phyloP scores from a whole-genome alignment of 768 basidiomycete species.

The Xerocomellus dryophilus region DNA sequence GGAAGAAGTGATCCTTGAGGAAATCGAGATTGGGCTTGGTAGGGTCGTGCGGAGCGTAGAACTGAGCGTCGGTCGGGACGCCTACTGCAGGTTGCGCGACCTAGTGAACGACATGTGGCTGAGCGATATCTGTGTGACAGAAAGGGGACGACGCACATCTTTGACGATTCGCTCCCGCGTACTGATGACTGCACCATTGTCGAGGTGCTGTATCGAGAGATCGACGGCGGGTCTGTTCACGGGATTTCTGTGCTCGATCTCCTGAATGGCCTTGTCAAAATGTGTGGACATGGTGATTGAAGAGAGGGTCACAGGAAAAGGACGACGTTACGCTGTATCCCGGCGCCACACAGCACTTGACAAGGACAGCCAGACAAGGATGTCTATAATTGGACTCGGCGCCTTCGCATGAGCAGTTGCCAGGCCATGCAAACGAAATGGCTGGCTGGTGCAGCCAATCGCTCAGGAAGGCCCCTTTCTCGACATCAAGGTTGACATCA shows the following conservation, averaged over 20 bases:
- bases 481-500: background rate
- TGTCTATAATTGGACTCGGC: constrained; percentile 19
- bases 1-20: constrained; percentile 74
- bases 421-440: background rate
- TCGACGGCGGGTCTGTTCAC: constrained; percentile 16
- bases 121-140: background rate
- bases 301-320: constrained; percentile 8
- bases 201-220: constrained; percentile 25
- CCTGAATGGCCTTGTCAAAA: constrained; percentile 29
- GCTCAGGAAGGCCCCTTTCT: background rate
- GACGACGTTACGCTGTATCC: background rate
- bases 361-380: background rate
- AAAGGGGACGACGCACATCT: constrained; percentile 17
- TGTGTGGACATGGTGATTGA: constrained; percentile 25
- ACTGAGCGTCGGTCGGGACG: constrained; percentile 68
- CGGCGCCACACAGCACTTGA: background rate
- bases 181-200: constrained; percentile 24
- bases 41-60: constrained; percentile 65
- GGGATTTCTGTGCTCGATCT: constrained; percentile 30
- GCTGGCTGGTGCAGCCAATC: background rate
- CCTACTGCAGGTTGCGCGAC: constrained; percentile 64
- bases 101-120: constrained; percentile 32
- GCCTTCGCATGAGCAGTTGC: background rate
- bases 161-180: constrained; percentile 27
- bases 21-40: constrained; percentile 70